Evolutionary conservation across 441 rosid genomes (phyloP), one percentile per base, ranked within the genome.

Genomic region (Biscutella laevigata): DNA sequence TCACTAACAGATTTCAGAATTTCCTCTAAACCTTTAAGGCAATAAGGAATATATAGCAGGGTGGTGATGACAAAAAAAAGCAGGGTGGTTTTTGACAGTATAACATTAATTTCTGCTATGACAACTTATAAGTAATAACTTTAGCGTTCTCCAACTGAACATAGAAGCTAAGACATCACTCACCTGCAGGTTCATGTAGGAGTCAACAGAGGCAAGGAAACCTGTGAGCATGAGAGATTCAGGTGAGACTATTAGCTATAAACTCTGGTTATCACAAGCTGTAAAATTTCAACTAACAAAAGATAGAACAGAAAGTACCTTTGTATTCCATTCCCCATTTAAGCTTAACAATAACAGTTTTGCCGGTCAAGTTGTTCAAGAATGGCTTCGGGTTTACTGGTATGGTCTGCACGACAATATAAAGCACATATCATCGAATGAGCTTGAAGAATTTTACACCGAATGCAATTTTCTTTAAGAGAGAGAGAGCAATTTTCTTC

Each of bases 271-370:
- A 54, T 1, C n/a, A n/a, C 22, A 29, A 24, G 24, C 9, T 30
- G 35, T 52, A 36, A 4, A 40, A 10, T 13, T 1, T 34, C 13
- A n/a, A 5, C 15, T 22, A 16, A 37, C 4, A 7, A 16, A 6
- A 7, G 1, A 13, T 4, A 27, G 28, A 9, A 10, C 2, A 11
- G 36, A 22, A 3, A 1, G 2, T 43, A 80, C 94, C 96, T 79
- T 77, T 88, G 78, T 88, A 88, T 51, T 88, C 96, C 96, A 88
- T 88, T 65, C 94, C 96, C 96, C 94, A 88, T 59, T 88, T 84
- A 5, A 88, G 85, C 72, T 88, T 84, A 13, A 88, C 94, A 25
- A 88, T 82, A 24, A 88, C 96, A 4, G 84, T 82, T 67, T 88
- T 88, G 4, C 96, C 91, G 21, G 94, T 88, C 74, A 88, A 59